Percentiles rank a stretch among this genome's conserved stretches.
These are phyloP conservation scores for Prunus yedoensis DNA, from an alignment of 331 rosid genomes.

Conservation along the genomic window DNA sequence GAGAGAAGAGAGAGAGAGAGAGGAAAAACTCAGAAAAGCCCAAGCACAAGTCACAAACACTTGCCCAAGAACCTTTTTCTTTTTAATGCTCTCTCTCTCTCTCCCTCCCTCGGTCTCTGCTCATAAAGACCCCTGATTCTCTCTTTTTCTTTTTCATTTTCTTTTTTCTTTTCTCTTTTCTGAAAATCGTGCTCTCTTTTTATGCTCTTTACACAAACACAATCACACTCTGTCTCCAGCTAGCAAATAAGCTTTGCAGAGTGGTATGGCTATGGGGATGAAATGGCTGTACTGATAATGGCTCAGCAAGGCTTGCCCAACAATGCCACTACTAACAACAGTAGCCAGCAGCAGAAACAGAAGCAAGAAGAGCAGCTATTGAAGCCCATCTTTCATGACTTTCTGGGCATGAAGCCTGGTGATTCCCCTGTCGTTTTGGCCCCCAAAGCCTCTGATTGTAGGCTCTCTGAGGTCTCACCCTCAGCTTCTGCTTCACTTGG, in stretches of 20 bases:
- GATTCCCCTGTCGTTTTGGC: slow-evolving; percentile 33
- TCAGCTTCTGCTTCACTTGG: slow-evolving; percentile 48
- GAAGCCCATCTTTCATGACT: slow-evolving; percentile 75
- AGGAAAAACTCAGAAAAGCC: neutral
- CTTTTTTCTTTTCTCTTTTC: slow-evolving; percentile 12
- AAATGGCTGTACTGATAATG: slow-evolving; percentile 59
- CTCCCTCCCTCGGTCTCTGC: slow-evolving; percentile 18
- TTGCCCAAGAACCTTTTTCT: slow-evolving; percentile 60
- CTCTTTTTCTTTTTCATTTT: neutral
- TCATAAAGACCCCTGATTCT: neutral
- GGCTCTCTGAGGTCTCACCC: slow-evolving; percentile 45
- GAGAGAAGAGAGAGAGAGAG: neutral
- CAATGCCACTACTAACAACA: slow-evolving; percentile 34
- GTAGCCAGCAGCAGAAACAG: slow-evolving; percentile 25
- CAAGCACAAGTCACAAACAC: slow-evolving; percentile 12
- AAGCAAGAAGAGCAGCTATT: slow-evolving; percentile 21
- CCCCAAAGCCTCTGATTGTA: slow-evolving; percentile 50
- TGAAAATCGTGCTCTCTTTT: slow-evolving; percentile 50
- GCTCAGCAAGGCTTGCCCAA: slow-evolving; percentile 51
- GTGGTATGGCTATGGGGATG: slow-evolving; percentile 32
- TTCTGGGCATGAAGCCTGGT: slow-evolving; percentile 70
- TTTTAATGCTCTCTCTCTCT: slow-evolving; percentile 26
- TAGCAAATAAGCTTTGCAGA: slow-evolving; percentile 21
- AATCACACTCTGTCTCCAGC: neutral
- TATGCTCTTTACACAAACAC: slow-evolving; percentile 2